Evolutionary conservation across 148 eudicot genomes (phyloP).

Genomic region (Rhododendron kiyosumense): DNA sequence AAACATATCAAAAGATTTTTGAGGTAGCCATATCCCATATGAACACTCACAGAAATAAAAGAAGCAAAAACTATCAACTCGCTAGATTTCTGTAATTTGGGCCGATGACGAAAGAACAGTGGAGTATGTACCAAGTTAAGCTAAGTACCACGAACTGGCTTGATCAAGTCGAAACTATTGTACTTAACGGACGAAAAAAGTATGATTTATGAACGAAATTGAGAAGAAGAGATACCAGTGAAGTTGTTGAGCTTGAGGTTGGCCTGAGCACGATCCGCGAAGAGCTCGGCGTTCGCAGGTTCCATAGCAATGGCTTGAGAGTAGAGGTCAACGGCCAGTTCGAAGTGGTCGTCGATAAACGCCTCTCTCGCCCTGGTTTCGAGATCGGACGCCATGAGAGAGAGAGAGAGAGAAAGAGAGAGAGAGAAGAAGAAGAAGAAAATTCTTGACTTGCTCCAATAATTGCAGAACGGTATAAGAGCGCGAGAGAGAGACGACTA

Average conservation of each 20-base stretch:
- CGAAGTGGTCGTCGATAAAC: slow-evolving; percentile 95
- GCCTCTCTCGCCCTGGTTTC: slow-evolving; percentile 72
- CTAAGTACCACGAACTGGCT: not conserved
- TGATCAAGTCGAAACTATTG: not conserved
- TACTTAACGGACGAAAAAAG: not conserved
- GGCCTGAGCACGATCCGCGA: slow-evolving; percentile 94
- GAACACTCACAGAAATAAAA: no score
- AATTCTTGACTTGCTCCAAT: not conserved
- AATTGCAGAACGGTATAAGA: not conserved
- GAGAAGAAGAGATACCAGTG: slow-evolving; percentile 44
- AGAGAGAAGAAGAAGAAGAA: no score
- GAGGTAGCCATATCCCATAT: no score
- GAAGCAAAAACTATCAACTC: no score
- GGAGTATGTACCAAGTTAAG: not conserved
- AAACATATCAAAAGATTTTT: no score
- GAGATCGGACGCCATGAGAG: slow-evolving; percentile 63
- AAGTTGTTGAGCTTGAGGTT: slow-evolving; percentile 74
- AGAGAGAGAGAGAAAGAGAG: not conserved
- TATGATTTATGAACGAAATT: not conserved
- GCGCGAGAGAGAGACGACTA: not conserved
- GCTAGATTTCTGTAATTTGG: no score
- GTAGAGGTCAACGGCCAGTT: slow-evolving; percentile 80
- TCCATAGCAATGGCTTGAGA: slow-evolving; percentile 66
- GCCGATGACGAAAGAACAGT: no score
- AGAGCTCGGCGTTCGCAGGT: slow-evolving; percentile 65